phyloP scores from a whole-genome alignment of 768 basidiomycete species.

The Nidularia sp. region DNA sequence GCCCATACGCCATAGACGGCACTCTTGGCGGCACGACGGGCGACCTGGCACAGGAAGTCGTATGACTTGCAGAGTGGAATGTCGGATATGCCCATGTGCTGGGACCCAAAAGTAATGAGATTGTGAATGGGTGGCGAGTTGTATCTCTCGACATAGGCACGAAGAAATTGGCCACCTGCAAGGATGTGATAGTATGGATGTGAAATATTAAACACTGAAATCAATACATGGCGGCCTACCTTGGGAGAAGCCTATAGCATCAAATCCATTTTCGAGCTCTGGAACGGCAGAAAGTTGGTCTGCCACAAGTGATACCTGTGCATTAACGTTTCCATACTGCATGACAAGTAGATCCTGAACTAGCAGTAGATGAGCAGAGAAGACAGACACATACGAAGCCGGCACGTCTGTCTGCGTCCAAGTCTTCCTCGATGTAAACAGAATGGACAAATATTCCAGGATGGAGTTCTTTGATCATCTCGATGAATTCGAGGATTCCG shows the following conservation, averaged over 20 bases:
- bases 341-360: slow-evolving; percentile 2
- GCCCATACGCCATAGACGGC: slow-evolving; percentile 76
- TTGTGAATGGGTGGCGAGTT: slow-evolving; percentile 74
- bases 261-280: slow-evolving; percentile 69
- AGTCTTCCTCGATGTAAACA: slow-evolving; percentile 60
- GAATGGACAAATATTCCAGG: slow-evolving; percentile 78
- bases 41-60: slow-evolving; percentile 69
- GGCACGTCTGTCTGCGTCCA: slow-evolving; percentile 61
- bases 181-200: not conserved
- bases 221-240: slow-evolving; percentile 30
- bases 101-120: slow-evolving; percentile 83
- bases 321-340: slow-evolving; percentile 76
- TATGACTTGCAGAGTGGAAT: slow-evolving; percentile 59
- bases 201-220: not conserved
- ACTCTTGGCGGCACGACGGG: slow-evolving; percentile 52
- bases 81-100: slow-evolving; percentile 84
- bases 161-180: slow-evolving; percentile 77
- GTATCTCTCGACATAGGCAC: slow-evolving; percentile 78
- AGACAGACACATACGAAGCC: slow-evolving; percentile 56
- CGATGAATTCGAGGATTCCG: slow-evolving; percentile 67
- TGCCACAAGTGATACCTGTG: slow-evolving; percentile 63
- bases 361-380: not conserved
- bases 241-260: slow-evolving; percentile 88
- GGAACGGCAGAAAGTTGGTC: slow-evolving; percentile 60
- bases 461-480: slow-evolving; percentile 55